These are phyloP conservation scores for Quambalaria eucalypti DNA, from an alignment of 1,284 basidiomycete species.

Conservation along the genomic window DNA sequence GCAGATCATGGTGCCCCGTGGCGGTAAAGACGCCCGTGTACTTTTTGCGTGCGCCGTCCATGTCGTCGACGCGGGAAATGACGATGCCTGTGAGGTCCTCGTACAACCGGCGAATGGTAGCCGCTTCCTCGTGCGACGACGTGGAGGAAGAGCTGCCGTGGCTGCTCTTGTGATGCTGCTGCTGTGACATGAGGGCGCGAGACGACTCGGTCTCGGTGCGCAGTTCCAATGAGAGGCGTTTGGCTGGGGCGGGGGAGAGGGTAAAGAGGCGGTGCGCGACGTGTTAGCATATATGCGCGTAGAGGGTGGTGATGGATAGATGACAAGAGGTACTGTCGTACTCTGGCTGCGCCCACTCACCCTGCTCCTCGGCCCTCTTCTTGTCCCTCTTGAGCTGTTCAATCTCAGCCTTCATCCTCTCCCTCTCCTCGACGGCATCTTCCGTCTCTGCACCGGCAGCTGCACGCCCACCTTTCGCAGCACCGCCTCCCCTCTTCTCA, in stretches of 20 bases:
- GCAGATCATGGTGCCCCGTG: constrained; percentile 33
- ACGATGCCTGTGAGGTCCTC: constrained; percentile 43
- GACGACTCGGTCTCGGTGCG: not conserved
- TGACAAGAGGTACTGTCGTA: too few species aligned
- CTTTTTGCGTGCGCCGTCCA: constrained; percentile 9
- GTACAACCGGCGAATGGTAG: constrained; percentile 39
- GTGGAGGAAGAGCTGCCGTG: constrained; percentile 1
- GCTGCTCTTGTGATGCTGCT: too few species aligned
- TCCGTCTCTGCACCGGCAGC: too few species aligned
- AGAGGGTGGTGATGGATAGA: too few species aligned
- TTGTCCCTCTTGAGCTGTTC: not conserved
- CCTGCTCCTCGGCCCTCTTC: not conserved
- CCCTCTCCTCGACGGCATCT: not conserved
- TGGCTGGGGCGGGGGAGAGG: not conserved
- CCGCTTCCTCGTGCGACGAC: constrained; percentile 3
- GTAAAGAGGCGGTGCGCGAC: not conserved
- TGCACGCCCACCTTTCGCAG: not conserved
- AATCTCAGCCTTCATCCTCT: not conserved
- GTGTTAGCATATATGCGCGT: not conserved
- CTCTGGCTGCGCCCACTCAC: not conserved
- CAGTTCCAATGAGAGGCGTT: not conserved
- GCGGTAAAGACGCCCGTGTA: constrained; percentile 36
- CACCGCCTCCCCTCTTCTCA: not conserved
- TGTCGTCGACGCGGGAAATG: constrained; percentile 19
- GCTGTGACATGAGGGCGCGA: not conserved